Conservation (phyloP, 352 stramenopile genomes). For the Blastocystis sp. region DNA sequence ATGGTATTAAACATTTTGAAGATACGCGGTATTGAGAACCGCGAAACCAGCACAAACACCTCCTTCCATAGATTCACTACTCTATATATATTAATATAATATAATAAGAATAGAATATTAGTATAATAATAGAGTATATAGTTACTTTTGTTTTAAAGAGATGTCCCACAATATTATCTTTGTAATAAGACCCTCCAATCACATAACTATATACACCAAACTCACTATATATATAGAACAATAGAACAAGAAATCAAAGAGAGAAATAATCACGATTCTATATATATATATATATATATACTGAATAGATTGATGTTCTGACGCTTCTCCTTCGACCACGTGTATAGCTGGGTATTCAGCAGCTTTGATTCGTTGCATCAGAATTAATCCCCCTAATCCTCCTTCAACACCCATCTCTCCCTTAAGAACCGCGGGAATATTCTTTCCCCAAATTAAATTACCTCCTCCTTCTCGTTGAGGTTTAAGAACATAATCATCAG, state of each 20-base stretch:
- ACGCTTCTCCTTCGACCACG: constrained; percentile 45
- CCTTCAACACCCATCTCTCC: background rate
- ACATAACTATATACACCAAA: constrained; percentile 44
- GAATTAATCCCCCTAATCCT: constrained; percentile 55
- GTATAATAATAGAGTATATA: too few species aligned
- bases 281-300: too few species aligned
- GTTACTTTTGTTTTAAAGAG: constrained; percentile 76
- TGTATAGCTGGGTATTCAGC: constrained; percentile 48
- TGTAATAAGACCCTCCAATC: too few species aligned
- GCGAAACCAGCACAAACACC: constrained; percentile 77
- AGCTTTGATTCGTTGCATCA: constrained; percentile 87
- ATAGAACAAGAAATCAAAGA: too few species aligned
- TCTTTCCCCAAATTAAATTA: constrained; percentile 83
- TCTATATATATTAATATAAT: too few species aligned
- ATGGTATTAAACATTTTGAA: too few species aligned
- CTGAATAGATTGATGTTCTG: background rate
- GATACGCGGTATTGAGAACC: too few species aligned
- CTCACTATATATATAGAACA: constrained; percentile 1
- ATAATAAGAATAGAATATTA: too few species aligned
- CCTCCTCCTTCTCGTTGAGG: constrained; percentile 87
- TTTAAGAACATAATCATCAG: constrained; percentile 77
- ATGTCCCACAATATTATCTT: constrained; percentile 74
- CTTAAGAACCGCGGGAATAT: constrained; percentile 62
- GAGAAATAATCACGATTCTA: too few species aligned
- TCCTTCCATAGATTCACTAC: constrained; percentile 87